Base-by-base conservation (phyloP, 495 filamentous ascomycete genomes). In the Delitschia confertaspora region DNA sequence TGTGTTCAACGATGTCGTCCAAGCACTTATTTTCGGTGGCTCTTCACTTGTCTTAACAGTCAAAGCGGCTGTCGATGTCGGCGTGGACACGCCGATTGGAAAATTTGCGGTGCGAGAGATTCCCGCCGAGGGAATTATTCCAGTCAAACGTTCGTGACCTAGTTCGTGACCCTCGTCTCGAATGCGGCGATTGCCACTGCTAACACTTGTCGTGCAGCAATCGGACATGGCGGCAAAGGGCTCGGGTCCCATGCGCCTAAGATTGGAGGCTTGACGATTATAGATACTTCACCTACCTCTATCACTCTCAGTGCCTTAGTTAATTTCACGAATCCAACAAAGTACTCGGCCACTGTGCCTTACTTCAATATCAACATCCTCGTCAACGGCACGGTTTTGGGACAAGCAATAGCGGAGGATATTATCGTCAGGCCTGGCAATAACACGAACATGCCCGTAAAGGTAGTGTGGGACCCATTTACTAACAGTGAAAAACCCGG, bases 261-360 rank as follows among this genome's bases (percentile, higher is more conserved):
- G 38, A 61, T 93, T 33, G 73, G 75, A 23, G 69, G 71, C 30
- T 60, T 98, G 14, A 64, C 72, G 39, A 72, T 98, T 42, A 55
- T 76, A 22, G 69, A 80, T 27, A 93, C 87, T 0, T 78, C 78
- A 3, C 63, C 71, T 29, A 72, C 77, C 11, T 82, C 79, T 4
- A 61, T 95, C 16, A 75, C 72, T 10, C 60, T 95, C 7, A 66
- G 74, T 45, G 80, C 84, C 7, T 65, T 57, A 16, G 65, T 93
- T 43, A 91, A 88, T 58, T 67, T 95, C 46, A 89, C 83, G 2
- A 98, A 98, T 56, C 91, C 91, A 3, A 93, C 87, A 1, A 66
- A 78, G 0, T 95, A 95, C 61, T 78, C 83, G 18, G 86, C 83
- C 0, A 67, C 69, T 14, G 65, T 98, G 27, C 89, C 91, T 6